Conservation (phyloP, 2,329 filamentous ascomycete species). For the Diaporthe capsici region DNA sequence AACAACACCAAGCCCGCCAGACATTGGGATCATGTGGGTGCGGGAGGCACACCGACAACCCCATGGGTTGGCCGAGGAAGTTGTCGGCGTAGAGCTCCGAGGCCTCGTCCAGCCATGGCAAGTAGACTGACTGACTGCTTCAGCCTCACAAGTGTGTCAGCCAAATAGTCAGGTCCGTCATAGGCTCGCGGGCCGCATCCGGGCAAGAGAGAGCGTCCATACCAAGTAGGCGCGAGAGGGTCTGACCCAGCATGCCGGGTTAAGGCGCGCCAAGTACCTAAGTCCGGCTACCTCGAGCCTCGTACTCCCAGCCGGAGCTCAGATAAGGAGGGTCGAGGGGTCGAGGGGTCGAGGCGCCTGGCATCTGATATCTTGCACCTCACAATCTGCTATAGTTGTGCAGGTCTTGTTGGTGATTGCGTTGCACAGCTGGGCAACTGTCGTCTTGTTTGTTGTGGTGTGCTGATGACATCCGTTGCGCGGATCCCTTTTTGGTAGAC, state of each 20-base stretch:
- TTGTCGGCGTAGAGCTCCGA: background rate
- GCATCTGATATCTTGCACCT: constrained; percentile 5
- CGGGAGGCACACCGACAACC: background rate
- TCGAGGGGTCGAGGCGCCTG: background rate
- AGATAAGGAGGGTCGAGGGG: background rate
- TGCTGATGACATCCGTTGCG: background rate
- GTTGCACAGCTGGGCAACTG: background rate
- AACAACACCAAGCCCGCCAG: background rate
- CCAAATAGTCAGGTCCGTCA: background rate
- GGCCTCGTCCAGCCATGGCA: background rate
- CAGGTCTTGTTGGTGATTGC: background rate
- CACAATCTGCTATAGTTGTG: background rate
- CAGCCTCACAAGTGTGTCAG: constrained; percentile 17
- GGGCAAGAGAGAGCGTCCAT: background rate
- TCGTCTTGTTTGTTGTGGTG: background rate
- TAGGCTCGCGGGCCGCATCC: constrained; percentile 21
- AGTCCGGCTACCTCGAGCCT: background rate
- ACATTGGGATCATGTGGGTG: background rate
- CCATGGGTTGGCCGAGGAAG: background rate
- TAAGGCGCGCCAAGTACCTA: background rate
- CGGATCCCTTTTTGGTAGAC: background rate
- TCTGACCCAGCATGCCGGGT: constrained; percentile 5
- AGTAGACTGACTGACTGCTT: background rate
- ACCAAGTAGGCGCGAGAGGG: background rate
- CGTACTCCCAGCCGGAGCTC: background rate